Evolutionary conservation across 1,284 basidiomycete species (phyloP).

Genomic region (Xanthoconium separans): DNA sequence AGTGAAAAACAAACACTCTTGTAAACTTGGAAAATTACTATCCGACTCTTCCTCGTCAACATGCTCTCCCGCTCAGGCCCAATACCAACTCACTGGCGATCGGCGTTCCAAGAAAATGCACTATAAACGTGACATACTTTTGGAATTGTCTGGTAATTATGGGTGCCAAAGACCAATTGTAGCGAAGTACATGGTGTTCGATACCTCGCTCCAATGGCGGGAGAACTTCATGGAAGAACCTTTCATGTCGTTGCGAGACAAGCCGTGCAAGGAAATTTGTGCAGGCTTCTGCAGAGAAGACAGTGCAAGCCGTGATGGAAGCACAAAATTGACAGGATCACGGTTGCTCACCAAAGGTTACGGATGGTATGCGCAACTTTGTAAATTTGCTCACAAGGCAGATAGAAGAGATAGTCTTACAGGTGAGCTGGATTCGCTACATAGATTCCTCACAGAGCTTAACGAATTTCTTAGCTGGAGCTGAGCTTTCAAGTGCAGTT

Average conservation of each 20-base stretch:
- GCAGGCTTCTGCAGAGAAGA: background rate
- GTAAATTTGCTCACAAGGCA: background rate
- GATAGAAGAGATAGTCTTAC: background rate
- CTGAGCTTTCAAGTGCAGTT: constrained; percentile 1
- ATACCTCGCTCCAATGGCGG: constrained; percentile 19
- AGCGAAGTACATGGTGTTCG: too few relatives aligned
- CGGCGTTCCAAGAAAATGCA: constrained; percentile 75
- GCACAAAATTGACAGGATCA: background rate
- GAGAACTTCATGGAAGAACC: background rate
- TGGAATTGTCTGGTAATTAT: too few relatives aligned
- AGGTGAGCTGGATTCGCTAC: background rate
- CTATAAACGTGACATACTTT: constrained; percentile 90
- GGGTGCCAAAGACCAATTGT: too few relatives aligned
- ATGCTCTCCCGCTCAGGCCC: constrained; percentile 84
- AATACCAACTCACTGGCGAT: constrained; percentile 92
- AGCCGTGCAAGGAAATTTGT: constrained; percentile 4
- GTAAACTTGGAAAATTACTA: too few relatives aligned
- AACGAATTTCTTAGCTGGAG: background rate
- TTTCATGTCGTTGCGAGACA: background rate
- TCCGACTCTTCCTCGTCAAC: constrained; percentile 57
- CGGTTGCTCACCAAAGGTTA: background rate
- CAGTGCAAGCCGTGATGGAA: background rate
- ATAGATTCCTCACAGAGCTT: background rate
- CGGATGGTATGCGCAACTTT: constrained; percentile 6
- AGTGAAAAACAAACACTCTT: too few relatives aligned